phyloP scores from a whole-genome alignment of 2,329 filamentous ascomycete genomes.

The Harringtonia aguacate region DNA sequence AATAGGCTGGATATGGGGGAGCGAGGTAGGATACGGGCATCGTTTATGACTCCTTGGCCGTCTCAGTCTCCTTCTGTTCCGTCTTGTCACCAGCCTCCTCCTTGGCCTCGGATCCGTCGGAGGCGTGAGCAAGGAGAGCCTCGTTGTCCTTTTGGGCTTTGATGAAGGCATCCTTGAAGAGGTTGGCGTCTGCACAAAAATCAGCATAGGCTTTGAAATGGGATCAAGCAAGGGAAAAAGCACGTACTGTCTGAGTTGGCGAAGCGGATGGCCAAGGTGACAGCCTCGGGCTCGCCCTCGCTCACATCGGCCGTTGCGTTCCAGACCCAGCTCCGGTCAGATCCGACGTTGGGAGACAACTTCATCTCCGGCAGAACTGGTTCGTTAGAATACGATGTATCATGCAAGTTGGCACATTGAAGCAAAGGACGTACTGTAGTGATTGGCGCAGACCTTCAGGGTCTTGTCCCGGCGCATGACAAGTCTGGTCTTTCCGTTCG shows the following conservation, averaged over 20 bases:
- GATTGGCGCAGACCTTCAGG: slow-evolving; percentile 99
- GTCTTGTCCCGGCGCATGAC: slow-evolving; percentile 99
- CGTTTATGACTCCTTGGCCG: slow-evolving; percentile 10
- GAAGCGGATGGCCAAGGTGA: slow-evolving; percentile 93
- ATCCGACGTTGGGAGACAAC: slow-evolving; percentile 93
- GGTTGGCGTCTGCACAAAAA: slow-evolving; percentile 67
- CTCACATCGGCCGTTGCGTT: slow-evolving; percentile 95
- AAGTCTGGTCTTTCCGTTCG: slow-evolving; percentile 93
- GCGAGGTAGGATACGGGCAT: not conserved
- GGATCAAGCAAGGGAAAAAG: too few species aligned
- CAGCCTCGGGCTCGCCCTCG: slow-evolving; percentile 93
- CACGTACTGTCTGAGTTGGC: slow-evolving; percentile 90
- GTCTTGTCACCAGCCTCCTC: slow-evolving; percentile 16
- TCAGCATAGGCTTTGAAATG: not conserved
- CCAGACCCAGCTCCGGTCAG: slow-evolving; percentile 98
- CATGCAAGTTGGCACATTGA: too few species aligned
- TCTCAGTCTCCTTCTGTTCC: slow-evolving; percentile 14
- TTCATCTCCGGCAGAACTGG: slow-evolving; percentile 97
- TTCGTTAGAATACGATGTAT: not conserved
- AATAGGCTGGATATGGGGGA: not conserved
- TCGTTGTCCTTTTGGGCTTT: slow-evolving; percentile 96
- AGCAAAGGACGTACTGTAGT: slow-evolving; percentile 83
- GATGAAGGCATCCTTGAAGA: slow-evolving; percentile 95
- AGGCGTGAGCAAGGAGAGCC: slow-evolving; percentile 50
- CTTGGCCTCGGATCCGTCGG: slow-evolving; percentile 18